Conservation (phyloP, 2,329 filamentous ascomycete species). For the Apiospora pterosperma region DNA sequence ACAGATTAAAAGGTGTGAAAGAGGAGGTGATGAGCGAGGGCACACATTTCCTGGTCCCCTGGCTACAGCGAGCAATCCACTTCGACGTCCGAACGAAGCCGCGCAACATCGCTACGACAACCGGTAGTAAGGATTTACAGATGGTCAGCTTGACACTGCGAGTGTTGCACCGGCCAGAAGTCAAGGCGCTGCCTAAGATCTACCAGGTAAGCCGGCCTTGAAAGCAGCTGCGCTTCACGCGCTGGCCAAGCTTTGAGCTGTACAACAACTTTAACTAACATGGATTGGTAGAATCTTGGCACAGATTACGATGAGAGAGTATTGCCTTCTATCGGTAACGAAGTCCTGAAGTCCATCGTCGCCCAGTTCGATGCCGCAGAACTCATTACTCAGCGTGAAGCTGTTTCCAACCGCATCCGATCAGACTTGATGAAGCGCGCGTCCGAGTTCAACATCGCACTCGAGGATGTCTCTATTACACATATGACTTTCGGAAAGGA, state of each 20-base stretch:
- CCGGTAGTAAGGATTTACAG: constrained; percentile 97
- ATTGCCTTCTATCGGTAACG: constrained; percentile 96
- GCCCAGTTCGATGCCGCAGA: constrained; percentile 98
- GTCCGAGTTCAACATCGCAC: constrained; percentile 95
- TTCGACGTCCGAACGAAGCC: constrained; percentile 98
- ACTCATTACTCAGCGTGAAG: constrained; percentile 97
- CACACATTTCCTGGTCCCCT: constrained; percentile 93
- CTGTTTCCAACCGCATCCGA: constrained; percentile 92
- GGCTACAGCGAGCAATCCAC: constrained; percentile 90
- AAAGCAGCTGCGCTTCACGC: background rate
- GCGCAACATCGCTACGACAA: constrained; percentile 95
- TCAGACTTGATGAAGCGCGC: constrained; percentile 89
- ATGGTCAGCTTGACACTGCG: constrained; percentile 98
- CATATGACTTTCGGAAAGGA: constrained; percentile 99
- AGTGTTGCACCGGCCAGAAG: constrained; percentile 91
- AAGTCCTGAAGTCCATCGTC: constrained; percentile 97
- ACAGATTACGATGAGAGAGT: constrained; percentile 98
- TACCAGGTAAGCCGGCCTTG: constrained; percentile 73
- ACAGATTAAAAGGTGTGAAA: constrained; percentile 87
- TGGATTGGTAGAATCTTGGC: constrained; percentile 74
- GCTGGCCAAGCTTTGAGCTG: background rate
- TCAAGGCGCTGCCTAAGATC: constrained; percentile 90
- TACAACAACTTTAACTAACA: constrained; percentile 1
- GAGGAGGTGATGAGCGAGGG: constrained; percentile 91
- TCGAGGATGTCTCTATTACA: constrained; percentile 98